Percentiles rank a stretch among this genome's conserved stretches.
These are phyloP conservation scores for Microascus cirrosus DNA, from an alignment of 2,329 filamentous ascomycete genomes.

Conservation along the genomic window DNA sequence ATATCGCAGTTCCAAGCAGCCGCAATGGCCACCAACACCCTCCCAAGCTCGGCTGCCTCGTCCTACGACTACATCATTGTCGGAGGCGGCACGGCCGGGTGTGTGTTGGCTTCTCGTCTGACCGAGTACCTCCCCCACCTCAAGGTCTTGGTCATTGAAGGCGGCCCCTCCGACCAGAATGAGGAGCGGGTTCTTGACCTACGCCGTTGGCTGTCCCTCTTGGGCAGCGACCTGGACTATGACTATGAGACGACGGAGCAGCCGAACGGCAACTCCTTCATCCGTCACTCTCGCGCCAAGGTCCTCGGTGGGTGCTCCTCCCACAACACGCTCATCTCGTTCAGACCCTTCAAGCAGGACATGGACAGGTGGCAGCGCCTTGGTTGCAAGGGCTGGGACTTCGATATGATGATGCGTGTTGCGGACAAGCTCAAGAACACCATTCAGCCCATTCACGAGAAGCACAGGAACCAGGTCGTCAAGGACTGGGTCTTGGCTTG, in stretches of 20 bases:
- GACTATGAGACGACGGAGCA: slow-evolving; percentile 86
- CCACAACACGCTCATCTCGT: slow-evolving; percentile 89
- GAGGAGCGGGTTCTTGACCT: slow-evolving; percentile 79
- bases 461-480: slow-evolving; percentile 66
- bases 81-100: slow-evolving; percentile 77
- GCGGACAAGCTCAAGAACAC: slow-evolving; percentile 80
- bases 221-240: slow-evolving; percentile 83
- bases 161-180: slow-evolving; percentile 79
- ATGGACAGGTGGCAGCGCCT: slow-evolving; percentile 72
- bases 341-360: slow-evolving; percentile 85
- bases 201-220: slow-evolving; percentile 74
- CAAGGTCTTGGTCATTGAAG: slow-evolving; percentile 74
- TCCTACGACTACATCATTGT: slow-evolving; percentile 78
- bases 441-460: slow-evolving; percentile 28
- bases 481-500: slow-evolving; percentile 81
- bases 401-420: slow-evolving; percentile 71
- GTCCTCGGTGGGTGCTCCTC: slow-evolving; percentile 87
- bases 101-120: slow-evolving; percentile 69
- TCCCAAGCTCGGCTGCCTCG: slow-evolving; percentile 47
- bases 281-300: slow-evolving; percentile 85
- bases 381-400: slow-evolving; percentile 78
- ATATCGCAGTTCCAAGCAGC: no score
- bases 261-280: slow-evolving; percentile 83
- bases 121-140: slow-evolving; percentile 76
- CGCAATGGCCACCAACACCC: slow-evolving; percentile 20